Evolutionary conservation across 2,329 filamentous ascomycete genomes (phyloP), one percentile per base, ranked within the genome.

Genomic region (Helotiales sp.): DNA sequence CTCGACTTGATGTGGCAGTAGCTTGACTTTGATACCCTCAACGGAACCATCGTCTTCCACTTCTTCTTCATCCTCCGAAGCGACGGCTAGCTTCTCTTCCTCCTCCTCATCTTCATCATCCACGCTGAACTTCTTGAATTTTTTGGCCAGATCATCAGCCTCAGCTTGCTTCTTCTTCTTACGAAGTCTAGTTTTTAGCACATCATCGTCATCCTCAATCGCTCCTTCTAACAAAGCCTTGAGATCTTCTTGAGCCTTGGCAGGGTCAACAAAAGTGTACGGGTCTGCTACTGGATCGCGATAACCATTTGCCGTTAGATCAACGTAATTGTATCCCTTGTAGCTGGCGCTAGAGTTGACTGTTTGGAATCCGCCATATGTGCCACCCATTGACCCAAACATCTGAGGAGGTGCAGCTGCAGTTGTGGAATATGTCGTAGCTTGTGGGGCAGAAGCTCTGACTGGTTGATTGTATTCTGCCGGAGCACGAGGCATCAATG

Each of bases 1-100:
- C 55, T 96, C 91, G 13, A 97, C 86, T 74, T 99, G 95, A 75
- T 99, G 95, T 4, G 93, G 93, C 0, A 99, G 81, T 2, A 99
- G 81, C 68, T 89, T 93, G 59, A 98, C 91, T 55, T 88, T 89
- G 60, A 99, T 81, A 0, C 93, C 95, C 54, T 92, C 87, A 0
- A 97, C 79, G 60, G 77, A 83, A 51, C 81, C 87, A 69, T 87
- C 86, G 42, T 83, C 79, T 54, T 81, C 76, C 5, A 81, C 76
- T 24, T 81, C 76, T 6, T 82, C 77, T 4, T 80, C 75, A 2
- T 76, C 77, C 6, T 80, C 76, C 2, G 66, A 66, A 17, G 61
- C 52, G 2, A 70, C 67, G 12, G 64, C 70, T 69, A 47, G 72
- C 71, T 40, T 71, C 65, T 64, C 71, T 47, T 76, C 72, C 0